phyloP scores from a whole-genome alignment of 139 green algal genomes.

The Closterium sp. region DNA sequence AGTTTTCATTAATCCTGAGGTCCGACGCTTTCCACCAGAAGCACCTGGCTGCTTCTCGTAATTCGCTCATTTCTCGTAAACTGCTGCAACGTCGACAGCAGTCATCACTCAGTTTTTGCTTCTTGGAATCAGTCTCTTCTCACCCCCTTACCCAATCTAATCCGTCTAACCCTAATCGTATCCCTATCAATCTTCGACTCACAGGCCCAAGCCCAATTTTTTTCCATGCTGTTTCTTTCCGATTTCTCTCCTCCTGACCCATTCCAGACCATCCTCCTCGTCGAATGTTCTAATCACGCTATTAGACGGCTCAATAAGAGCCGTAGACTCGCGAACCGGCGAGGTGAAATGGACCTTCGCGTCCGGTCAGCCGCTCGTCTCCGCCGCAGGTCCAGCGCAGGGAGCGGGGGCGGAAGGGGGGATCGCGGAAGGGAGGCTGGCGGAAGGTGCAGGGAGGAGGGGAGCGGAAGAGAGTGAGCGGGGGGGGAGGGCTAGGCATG shows the following conservation, averaged over 20 bases:
- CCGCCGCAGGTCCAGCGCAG: not conserved
- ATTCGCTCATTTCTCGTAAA: not conserved
- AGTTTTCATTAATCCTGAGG: too few relatives aligned
- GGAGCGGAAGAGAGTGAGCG: not conserved
- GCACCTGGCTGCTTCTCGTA: not conserved
- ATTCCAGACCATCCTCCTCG: not conserved
- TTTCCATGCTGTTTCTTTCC: too few relatives aligned
- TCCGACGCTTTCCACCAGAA: too few relatives aligned
- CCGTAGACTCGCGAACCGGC: slow-evolving; percentile 24
- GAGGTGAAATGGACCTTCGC: slow-evolving; percentile 34
- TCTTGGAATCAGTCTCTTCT: not conserved
- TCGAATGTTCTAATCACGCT: slow-evolving; percentile 17
- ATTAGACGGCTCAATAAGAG: slow-evolving; percentile 38
- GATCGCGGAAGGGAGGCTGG: not conserved
- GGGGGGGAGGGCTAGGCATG: not conserved
- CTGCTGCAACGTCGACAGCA: too few relatives aligned
- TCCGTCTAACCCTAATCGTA: not conserved
- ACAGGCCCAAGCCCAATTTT: too few relatives aligned
- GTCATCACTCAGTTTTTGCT: too few relatives aligned
- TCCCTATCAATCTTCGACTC: not conserved
- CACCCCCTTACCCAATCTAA: too few relatives aligned
- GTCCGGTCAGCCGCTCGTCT: slow-evolving; percentile 31
- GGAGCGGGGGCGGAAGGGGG: slow-evolving; percentile 11
- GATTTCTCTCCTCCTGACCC: too few relatives aligned
- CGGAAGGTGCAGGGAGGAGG: not conserved